Conservation (phyloP, 2,329 filamentous ascomycete species). For the Nemania sp. region DNA sequence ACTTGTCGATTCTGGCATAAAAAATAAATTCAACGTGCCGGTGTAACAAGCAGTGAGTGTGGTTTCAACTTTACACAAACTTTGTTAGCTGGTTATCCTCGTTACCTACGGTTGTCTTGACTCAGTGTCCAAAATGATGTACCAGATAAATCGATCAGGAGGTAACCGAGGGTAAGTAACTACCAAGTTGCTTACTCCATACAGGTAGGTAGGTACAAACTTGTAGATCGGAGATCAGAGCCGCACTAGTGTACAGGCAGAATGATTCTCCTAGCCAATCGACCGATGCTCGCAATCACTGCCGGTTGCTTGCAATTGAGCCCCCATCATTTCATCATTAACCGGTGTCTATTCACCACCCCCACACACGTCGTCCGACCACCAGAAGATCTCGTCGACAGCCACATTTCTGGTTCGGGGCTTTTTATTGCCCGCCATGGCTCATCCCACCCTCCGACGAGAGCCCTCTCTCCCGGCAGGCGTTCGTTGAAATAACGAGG, state of each 20-base stretch:
- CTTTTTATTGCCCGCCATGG: constrained; percentile 25
- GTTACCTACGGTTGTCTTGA: too few relatives aligned
- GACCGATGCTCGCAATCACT: constrained; percentile 24
- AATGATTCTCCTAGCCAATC: constrained; percentile 35
- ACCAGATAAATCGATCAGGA: too few relatives aligned
- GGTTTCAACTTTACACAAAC: too few relatives aligned
- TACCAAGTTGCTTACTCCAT: too few relatives aligned
- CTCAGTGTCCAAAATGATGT: too few relatives aligned
- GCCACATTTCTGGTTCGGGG: constrained; percentile 9
- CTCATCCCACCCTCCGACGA: background rate
- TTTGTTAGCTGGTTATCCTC: too few relatives aligned
- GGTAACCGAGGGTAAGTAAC: too few relatives aligned
- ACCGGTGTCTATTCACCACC: constrained; percentile 32
- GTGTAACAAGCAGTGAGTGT: too few relatives aligned
- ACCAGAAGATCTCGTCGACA: background rate
- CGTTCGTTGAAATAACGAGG: constrained; percentile 16
- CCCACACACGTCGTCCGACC: constrained; percentile 31
- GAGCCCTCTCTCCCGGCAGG: constrained; percentile 4
- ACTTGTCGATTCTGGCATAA: too few relatives aligned
- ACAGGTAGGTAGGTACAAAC: too few relatives aligned
- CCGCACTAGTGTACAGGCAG: constrained; percentile 27
- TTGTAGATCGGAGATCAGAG: too few relatives aligned
- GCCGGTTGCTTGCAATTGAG: constrained; percentile 27
- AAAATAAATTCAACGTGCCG: too few relatives aligned
- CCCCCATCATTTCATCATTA: constrained; percentile 41